Evolutionary conservation across 495 filamentous ascomycete species (phyloP).

Genomic region (Neurospora sp.): DNA sequence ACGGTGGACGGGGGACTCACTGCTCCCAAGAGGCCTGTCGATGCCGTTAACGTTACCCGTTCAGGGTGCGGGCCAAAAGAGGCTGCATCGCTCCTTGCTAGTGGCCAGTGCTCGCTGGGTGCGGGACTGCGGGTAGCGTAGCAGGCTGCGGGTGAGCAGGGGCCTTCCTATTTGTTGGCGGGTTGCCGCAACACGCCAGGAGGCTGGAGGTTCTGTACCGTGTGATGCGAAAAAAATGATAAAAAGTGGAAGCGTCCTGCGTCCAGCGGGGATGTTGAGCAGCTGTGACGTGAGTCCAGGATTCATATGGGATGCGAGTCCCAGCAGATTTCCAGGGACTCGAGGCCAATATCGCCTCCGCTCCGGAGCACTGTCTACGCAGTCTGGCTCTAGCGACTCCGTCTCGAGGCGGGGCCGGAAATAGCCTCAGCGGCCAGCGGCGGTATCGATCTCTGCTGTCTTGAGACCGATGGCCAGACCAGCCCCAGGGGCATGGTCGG

Average conservation of each 20-base stretch:
- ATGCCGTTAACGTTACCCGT: not conserved
- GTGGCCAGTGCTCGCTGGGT: not conserved
- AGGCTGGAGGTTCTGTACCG: slow-evolving; percentile 12
- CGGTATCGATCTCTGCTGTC: not conserved
- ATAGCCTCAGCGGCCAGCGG: not conserved
- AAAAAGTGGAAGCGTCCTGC: slow-evolving; percentile 9
- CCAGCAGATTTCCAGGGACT: not conserved
- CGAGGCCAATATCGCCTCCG: not conserved
- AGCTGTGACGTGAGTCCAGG: slow-evolving; percentile 4
- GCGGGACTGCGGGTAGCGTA: slow-evolving; percentile 2
- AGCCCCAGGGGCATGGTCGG: not conserved
- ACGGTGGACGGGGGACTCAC: not conserved
- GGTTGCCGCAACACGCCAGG: slow-evolving; percentile 10
- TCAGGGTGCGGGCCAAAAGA: not conserved
- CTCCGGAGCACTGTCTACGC: not conserved
- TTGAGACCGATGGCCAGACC: not conserved
- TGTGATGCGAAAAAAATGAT: slow-evolving; percentile 17
- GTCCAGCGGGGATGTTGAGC: slow-evolving; percentile 1
- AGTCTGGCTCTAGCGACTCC: not conserved
- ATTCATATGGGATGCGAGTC: not conserved
- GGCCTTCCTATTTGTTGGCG: slow-evolving; percentile 10
- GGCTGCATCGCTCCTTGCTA: not conserved
- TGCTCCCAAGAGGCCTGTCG: not conserved
- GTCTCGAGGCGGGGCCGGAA: not conserved
- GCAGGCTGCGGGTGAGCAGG: slow-evolving; percentile 3